Base-by-base conservation (phyloP, 2,329 filamentous ascomycete genomes). In the Stemphylium beticola region DNA sequence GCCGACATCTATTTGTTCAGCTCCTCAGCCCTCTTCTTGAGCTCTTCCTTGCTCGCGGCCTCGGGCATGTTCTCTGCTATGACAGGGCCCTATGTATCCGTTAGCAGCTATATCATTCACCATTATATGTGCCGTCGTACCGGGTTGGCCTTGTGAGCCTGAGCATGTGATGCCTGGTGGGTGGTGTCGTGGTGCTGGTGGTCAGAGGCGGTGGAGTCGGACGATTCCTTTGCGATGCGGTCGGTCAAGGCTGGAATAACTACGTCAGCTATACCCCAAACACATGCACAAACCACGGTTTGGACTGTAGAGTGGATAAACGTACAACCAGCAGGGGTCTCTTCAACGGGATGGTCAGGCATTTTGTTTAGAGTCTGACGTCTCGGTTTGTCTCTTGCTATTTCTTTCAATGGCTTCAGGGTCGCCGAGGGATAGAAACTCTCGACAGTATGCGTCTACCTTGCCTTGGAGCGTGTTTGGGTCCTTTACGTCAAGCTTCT, bases 1-100 rank as follows among this genome's bases (percentile, higher is more conserved):
- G 22, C 22, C 6, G 22, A 24, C 22, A 18, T 15, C 18, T 78
- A 77, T 65, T 81, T 79, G 71, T 82, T 82, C 62, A 82, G 55
- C 72, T 81, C 79, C 59, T 78, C 78, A n/a, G 77, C 73, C 58
- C 79, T 72, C 73, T 78, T 79, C 77, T 77, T 79, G 37, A 81
- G 67, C 63, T 80, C 79, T 61, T 81, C 80, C 68, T 81, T 81
- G 66, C 74, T 78, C 43, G 72, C 78, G 5, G 77, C 73, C 67
- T 79, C 67, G 18, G 74, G 75, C 32, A 82, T 64, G 55, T 79
- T 74, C 51, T 81, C 69, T 8, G 76, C 70, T n/a, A 78, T 73
- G 32, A 77, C 79, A 3, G 78, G 78, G 15, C 79, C 80, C 75
- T 77, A 44, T 42, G 36, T 47, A 5, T 42, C 5, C 31, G 52